Base-by-base conservation (phyloP, 805 yeast genomes). In the Candida boidinii region DNA sequence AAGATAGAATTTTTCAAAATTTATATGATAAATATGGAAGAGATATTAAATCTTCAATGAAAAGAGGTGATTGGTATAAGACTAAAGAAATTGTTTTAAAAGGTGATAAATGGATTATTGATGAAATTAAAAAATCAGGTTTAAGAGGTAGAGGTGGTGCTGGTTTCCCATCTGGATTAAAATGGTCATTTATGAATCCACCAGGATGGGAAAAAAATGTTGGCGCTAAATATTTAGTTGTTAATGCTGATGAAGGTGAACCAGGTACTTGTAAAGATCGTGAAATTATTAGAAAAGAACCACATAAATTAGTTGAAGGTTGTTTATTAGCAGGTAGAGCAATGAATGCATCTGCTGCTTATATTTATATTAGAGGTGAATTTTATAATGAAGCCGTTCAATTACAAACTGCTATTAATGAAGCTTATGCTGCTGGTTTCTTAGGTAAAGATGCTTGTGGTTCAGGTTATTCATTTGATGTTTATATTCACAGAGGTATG, bases 221-320 rank as follows among this genome's bases (percentile, higher is more conserved):
- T 12, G 95, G 95, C n/a, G 92, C 95, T 39, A 73, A 94, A 51
- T 83, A 83, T 55, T 69, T 85, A 46, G 94, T 85, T 30, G 86
- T 85, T 49, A 85, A 85, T 58, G 95, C 95, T 35, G 95, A 85
- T 64, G 95, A 85, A 63, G 95, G 95, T 48, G 95, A 85, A 61
- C 95, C 95, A 11, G 95, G 95, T 40, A 85, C 95, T 32, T 85
- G 95, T 61, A 85, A 85, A 63, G 95, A 85, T 60, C 73, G 95
- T 55, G 94, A 85, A 59, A 85, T 85, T 55, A 79, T 85, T 54
- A 73, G 94, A 57, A 85, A 85, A 58, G 94, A 84, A 55, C 95
- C 95, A 27, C 95, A 85, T 58, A 85, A 84, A 66, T 75, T 85
- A 41, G 82, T 85, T 34, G 95, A 85, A 59, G 95, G 95, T n/a